Base-by-base conservation (phyloP, 176 grass and related monocot genomes). In the sorghum (Sorghum bicolor) region DNA sequence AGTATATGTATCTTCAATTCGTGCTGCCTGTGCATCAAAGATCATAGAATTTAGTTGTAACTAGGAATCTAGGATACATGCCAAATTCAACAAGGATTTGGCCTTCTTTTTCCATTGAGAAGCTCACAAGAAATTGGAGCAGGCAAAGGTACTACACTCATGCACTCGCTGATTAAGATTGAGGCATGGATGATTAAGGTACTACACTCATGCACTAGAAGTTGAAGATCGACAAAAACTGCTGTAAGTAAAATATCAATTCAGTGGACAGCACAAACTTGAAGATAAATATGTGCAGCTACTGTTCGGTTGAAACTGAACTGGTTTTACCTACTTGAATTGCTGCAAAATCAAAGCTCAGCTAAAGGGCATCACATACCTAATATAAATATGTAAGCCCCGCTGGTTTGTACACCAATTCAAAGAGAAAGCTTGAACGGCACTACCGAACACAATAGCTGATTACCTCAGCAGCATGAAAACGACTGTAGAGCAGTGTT, bases 351-450 rank as follows among this genome's bases (percentile, higher is more conserved):
- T 82, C 28, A 15, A 82, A 86, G 47, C 29, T 32, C 71, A 72
- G 19, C 33, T 57, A 26, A 57, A 77, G 34, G 8, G 11, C 44
- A 68, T 52, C 34, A 57, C 5, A 30, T 76, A 63, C 47, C 45
- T 62, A 75, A 75, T 5, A 64, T 2, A 74, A 48, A 64, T 80
- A 43, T 45, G 32, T 14, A 77, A 72, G 41, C 37, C 31, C 6
- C 28, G 50, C 39, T 4, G 1, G 5, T 70, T 70, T 30, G 52
- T 6, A 52, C 32, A 82, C 71, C 36, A 65, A 72, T 86, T 89
- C 83, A 86, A 77, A 89, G 64, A 30, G 34, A 43, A 72, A 77
- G 32, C 53, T 85, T 86, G 44, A 82, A 82, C 34, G 22, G 73
- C 26, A 71, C 64, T 70, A 71, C 52, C 41, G 10, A 53, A 66